Conservation (phyloP, 2,329 filamentous ascomycete species). For the Verticillium zaregamsianum region DNA sequence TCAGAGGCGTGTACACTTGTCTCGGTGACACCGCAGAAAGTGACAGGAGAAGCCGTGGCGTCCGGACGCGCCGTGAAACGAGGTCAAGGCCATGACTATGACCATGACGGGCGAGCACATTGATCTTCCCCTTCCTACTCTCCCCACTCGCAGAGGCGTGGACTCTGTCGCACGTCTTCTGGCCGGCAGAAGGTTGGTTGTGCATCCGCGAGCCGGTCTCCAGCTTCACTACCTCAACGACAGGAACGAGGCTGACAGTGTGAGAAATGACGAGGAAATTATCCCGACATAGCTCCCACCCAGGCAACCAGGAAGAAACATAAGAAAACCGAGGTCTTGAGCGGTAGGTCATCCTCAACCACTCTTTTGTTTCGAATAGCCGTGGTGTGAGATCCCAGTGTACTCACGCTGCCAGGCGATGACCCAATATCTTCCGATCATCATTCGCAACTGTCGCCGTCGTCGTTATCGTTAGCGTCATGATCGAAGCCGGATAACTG, state of each 20-base stretch:
- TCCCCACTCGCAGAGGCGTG: constrained; percentile 22
- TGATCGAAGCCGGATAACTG: background rate
- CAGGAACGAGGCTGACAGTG: background rate
- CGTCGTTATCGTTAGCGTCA: background rate
- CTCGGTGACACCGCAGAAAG: constrained; percentile 26
- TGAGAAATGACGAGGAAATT: background rate
- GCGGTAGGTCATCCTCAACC: no score
- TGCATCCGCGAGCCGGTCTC: constrained; percentile 4
- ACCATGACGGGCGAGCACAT: background rate
- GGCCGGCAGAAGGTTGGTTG: constrained; percentile 19
- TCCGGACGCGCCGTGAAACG: constrained; percentile 12
- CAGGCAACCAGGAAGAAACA: no score
- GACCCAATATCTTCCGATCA: background rate
- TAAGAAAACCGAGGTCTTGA: background rate
- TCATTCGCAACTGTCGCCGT: background rate
- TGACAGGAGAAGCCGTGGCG: constrained; percentile 22
- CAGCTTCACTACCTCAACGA: constrained; percentile 17
- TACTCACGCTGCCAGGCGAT: no score
- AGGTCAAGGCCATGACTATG: background rate
- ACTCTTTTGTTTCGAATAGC: no score
- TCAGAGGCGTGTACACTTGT: constrained; percentile 25
- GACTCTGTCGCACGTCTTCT: constrained; percentile 23
- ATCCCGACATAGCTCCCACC: background rate
- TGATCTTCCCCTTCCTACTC: constrained; percentile 13
- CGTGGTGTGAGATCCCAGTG: no score